Base-by-base conservation (phyloP, 495 filamentous ascomycete species). In the Recurvomyces mirabilis region DNA sequence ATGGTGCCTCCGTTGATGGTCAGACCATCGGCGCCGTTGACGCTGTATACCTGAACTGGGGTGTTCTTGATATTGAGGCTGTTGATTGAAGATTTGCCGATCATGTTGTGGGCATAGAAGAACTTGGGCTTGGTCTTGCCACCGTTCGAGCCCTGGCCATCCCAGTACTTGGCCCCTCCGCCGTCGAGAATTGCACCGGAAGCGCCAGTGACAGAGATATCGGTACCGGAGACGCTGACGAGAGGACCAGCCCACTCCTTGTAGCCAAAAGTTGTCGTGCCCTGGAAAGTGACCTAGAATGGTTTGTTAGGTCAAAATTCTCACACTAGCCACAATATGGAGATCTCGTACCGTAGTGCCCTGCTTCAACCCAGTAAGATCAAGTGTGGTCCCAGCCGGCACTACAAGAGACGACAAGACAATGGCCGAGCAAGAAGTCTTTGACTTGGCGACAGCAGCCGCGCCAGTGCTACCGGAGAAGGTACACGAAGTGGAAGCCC, bases 1-100 rank as follows among this genome's bases (percentile, higher is more conserved):
- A 82, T 70, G 4, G 70, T 77, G 48, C 81, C 66, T 20, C 59
- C 49, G 31, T 57, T 55, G 14, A 83, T 36, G 1, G 64, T 65
- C 10, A 79, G 58, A 29, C 70, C 66, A n/a, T 63, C 59, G 1
- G 62, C 57, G 5, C 61, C 58, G 57, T 74, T 68, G 41, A 82
- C 72, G 46, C 65, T 71, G 57, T 82, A 71, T 18, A 60, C 66
- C 46, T 82, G 79, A 5, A 82, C 74, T 0, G 78, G 79, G 15
- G 73, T 71, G 59, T 82, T 78, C 56, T 66, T 56, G 50, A 74
- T 60, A n/a, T 63, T 58, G 23, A 71, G 55, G 31, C 59, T 61
- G 12, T 37, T 57, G 56, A 74, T 73, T 33, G 56, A 62, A 17
- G 66, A 68, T 4, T 30, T 30, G 4, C 41, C 42, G 6, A 37